These are phyloP conservation scores for Myxozyma sirexii DNA, from an alignment of 805 yeast species.

Conservation along the genomic window DNA sequence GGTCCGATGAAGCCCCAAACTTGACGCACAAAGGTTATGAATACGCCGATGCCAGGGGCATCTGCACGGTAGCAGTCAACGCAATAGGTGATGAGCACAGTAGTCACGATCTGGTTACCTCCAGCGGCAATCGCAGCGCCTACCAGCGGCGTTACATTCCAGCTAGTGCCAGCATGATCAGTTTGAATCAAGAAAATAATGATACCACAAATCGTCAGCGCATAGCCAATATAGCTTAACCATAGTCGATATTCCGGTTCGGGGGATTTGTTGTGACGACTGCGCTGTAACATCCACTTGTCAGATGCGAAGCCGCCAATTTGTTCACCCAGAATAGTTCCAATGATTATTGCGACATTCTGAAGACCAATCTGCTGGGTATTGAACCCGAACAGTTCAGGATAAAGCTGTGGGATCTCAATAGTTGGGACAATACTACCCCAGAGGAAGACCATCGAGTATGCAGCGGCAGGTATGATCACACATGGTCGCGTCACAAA, in stretches of 20 bases:
- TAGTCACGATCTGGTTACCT: conserved; percentile 40
- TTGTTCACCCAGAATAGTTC: conserved; percentile 38
- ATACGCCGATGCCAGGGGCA: conserved; percentile 38
- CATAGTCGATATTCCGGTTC: conserved; percentile 36
- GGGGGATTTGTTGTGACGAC: conserved; percentile 7
- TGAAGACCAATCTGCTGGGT: conserved; percentile 41
- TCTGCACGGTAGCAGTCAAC: conserved; percentile 34
- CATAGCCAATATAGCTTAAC: conserved; percentile 39
- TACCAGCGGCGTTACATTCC: conserved; percentile 39
- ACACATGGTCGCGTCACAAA: conserved; percentile 15
- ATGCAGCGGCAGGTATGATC: conserved; percentile 34
- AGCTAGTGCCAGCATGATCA: conserved; percentile 33
- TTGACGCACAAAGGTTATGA: conserved; percentile 38
- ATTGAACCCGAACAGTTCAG: conserved; percentile 35
- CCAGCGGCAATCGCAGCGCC: conserved; percentile 38
- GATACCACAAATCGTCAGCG: conserved; percentile 36
- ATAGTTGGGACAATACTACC: conserved; percentile 39
- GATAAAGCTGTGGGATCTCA: conserved; percentile 39
- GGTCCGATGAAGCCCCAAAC: conserved; percentile 40
- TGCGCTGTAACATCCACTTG: conserved; percentile 37
- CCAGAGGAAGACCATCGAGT: conserved; percentile 37
- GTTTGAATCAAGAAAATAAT: conserved; percentile 37
- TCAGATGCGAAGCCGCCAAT: conserved; percentile 40
- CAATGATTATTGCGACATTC: conserved; percentile 38
- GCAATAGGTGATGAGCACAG: conserved; percentile 38